Evolutionary conservation across 169 alveolate genomes (phyloP), one percentile per base, ranked within the genome.

Genomic region (Sarcocystis neurona): DNA sequence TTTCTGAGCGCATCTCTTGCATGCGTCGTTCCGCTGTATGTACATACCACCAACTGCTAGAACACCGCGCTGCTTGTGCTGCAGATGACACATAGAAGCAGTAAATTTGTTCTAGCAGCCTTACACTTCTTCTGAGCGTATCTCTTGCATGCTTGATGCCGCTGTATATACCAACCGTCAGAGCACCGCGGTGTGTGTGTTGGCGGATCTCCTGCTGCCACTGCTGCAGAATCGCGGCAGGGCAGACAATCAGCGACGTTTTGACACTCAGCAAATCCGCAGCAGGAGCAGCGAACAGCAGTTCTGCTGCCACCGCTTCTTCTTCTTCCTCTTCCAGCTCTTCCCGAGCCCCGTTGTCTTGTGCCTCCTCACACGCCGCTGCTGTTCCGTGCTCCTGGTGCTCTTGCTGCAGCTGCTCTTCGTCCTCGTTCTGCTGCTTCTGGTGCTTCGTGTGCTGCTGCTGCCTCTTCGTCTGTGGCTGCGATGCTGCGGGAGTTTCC

Each of bases 191-290:
- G 0, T 56, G 56, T 20, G 87, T 58, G 87, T 86, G 92, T 3
- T 30, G 50, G 39, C 79, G 53, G 30, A 91, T 85, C 75, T 91
- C 94, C 8, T 87, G 86, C 58, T 15, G 37, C 94, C 94, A 91
- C 88, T 91, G 94, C 72, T 66, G 85, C 20, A 87, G 85, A 53
- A 91, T 79, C 27, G 89, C 80, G 8, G 94, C 79, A 8, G 94
- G 94, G 70, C 88, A 72, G 32, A 91, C 92, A 4, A 91, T 47
- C n/a, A 91, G 84, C 5, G 92, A 87, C 34, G 90, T 90, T 50
- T 44, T 50, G 20, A 74, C 78, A n/a, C n/a, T n/a, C n/a, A n/a
- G n/a, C n/a, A n/a, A n/a, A n/a, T n/a, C n/a, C n/a, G n/a, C n/a
- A n/a, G n/a, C n/a, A n/a, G n/a, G n/a, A n/a, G n/a, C n/a, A n/a